Conservation (phyloP, 257 asterid species). For the Salvia miltiorrhiza region DNA sequence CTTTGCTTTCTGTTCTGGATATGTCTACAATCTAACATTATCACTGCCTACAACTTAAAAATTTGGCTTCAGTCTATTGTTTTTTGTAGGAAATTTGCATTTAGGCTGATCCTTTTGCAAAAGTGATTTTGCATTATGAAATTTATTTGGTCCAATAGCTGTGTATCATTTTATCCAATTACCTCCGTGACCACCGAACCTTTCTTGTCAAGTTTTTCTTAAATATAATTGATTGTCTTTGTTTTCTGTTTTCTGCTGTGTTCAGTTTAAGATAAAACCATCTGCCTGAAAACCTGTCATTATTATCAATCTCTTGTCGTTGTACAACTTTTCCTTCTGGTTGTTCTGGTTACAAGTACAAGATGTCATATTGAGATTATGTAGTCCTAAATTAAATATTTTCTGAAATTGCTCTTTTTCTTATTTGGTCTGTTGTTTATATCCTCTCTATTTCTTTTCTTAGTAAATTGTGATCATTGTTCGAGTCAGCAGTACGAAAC, state of each 20-base stretch:
- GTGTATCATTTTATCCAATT: not conserved
- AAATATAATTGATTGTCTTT: not conserved
- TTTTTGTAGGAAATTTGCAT: not conserved
- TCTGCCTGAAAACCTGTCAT: not conserved
- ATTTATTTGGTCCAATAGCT: not conserved
- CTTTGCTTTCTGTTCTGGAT: not conserved
- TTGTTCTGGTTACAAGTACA: not conserved
- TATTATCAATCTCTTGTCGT: not conserved
- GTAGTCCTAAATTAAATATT: not conserved
- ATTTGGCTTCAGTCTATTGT: not conserved
- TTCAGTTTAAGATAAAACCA: not conserved
- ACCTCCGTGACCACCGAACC: not conserved
- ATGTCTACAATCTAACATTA: not conserved
- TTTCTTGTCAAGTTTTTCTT: not conserved
- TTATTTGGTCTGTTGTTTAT: not conserved
- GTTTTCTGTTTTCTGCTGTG: not conserved
- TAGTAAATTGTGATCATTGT: not conserved
- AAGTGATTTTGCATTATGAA: not conserved
- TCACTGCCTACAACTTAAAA: not conserved
- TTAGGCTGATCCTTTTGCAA: not conserved
- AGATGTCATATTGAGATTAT: not conserved
- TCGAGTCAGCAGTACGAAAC: not conserved
- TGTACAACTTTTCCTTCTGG: not conserved
- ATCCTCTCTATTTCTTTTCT: not conserved
- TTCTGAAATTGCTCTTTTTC: not conserved